phyloP scores from a whole-genome alignment of 768 basidiomycete genomes.

The Coprinellus micaceus region DNA sequence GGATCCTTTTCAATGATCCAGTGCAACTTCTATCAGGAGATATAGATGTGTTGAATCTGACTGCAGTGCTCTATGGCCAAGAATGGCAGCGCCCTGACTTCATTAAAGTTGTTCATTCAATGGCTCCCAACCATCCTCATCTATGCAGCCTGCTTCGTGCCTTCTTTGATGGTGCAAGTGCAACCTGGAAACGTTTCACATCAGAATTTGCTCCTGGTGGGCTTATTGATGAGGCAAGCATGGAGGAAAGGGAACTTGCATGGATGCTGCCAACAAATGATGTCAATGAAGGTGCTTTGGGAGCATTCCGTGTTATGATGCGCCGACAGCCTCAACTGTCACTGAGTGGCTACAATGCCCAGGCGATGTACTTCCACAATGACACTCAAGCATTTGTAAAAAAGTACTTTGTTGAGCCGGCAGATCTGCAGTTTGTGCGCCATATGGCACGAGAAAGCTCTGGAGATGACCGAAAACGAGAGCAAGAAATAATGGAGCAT shows the following conservation, averaged over 20 bases:
- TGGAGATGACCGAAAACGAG: neutral
- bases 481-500: neutral
- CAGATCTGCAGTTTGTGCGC: neutral
- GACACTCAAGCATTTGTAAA: slow-evolving; percentile 24
- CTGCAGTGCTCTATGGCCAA: neutral
- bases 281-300: slow-evolving; percentile 27
- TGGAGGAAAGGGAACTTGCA: slow-evolving; percentile 17
- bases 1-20: neutral
- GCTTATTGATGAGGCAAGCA: slow-evolving; percentile 19
- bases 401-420: neutral
- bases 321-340: slow-evolving; percentile 16
- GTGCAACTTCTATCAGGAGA: neutral
- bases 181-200: slow-evolving; percentile 22
- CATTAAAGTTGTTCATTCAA: neutral
- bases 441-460: neutral
- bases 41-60: neutral
- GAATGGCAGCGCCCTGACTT: neutral
- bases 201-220: slow-evolving; percentile 27
- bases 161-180: slow-evolving; percentile 19
- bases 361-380: slow-evolving; percentile 21
- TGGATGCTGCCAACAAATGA: slow-evolving; percentile 31
- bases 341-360: slow-evolving; percentile 21
- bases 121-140: neutral
- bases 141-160: slow-evolving; percentile 8
- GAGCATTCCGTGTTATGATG: slow-evolving; percentile 17